These are phyloP conservation scores for Diaporthe citrichinensis DNA, from an alignment of 2,329 filamentous ascomycete genomes.

Conservation along the genomic window DNA sequence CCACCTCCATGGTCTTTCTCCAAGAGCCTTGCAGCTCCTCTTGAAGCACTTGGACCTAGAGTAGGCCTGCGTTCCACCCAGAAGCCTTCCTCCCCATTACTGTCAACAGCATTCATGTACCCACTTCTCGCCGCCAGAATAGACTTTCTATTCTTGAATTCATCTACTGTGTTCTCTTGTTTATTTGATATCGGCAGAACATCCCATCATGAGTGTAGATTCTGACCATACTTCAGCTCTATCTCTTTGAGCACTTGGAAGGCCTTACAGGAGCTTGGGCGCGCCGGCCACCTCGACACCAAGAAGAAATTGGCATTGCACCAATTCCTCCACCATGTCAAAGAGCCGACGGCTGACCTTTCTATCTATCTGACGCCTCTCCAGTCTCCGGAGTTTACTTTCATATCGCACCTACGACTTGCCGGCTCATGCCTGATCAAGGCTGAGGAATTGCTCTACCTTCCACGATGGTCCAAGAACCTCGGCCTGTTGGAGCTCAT, in stretches of 20 bases:
- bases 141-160: neutral
- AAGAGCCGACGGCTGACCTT: slow-evolving; percentile 20
- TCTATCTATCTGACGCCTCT: slow-evolving; percentile 34
- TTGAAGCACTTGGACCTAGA: slow-evolving; percentile 21
- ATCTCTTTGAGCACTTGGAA: slow-evolving; percentile 23
- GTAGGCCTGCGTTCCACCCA: slow-evolving; percentile 4
- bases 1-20: neutral
- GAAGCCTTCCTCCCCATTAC: neutral
- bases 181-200: neutral
- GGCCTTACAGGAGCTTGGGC: neutral
- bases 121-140: too few species aligned
- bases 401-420: slow-evolving; percentile 37
- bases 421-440: slow-evolving; percentile 31
- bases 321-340: slow-evolving; percentile 10
- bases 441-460: slow-evolving; percentile 27
- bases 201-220: neutral
- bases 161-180: neutral
- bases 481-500: slow-evolving; percentile 38
- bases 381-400: slow-evolving; percentile 22
- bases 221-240: slow-evolving; percentile 5
- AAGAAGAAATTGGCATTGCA: neutral
- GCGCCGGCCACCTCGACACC: neutral
- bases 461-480: slow-evolving; percentile 29
- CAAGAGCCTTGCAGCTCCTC: slow-evolving; percentile 13
- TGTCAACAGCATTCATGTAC: neutral